phyloP scores from a whole-genome alignment of 345 rosid genomes.

The Garcia nutans region DNA sequence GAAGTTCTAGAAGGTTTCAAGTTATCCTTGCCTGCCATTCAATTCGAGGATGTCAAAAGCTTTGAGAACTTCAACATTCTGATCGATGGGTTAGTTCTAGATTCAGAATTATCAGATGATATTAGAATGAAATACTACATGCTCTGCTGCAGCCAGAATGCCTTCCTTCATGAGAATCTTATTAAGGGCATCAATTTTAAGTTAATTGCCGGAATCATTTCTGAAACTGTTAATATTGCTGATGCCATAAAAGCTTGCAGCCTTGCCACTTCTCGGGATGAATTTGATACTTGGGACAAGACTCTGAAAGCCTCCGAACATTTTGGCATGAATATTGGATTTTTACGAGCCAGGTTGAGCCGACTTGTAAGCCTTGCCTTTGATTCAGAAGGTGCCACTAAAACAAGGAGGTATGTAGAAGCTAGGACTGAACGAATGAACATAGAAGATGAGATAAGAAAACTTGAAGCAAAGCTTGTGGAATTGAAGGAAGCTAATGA shows the following conservation, averaged over 20 bases:
- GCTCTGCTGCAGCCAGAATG: constrained; percentile 57
- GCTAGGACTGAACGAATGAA: constrained; percentile 41
- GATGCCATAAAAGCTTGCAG: constrained; percentile 53
- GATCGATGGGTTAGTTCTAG: constrained; percentile 46
- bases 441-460: constrained; percentile 42
- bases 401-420: constrained; percentile 52
- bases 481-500: constrained; percentile 45
- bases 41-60: constrained; percentile 40
- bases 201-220: constrained; percentile 49
- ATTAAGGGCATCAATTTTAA: constrained; percentile 49
- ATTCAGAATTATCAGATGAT: constrained; percentile 53
- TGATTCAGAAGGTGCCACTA: constrained; percentile 48
- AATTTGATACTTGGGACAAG: constrained; percentile 54
- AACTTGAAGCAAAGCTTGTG: constrained; percentile 46
- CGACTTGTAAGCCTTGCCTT: constrained; percentile 47
- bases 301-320: constrained; percentile 58
- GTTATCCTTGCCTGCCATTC: constrained; percentile 37
- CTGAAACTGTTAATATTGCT: constrained; percentile 59
- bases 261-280: constrained; percentile 46
- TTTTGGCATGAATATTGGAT: constrained; percentile 66
- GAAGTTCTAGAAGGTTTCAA: constrained; percentile 64
- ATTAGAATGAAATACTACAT: constrained; percentile 49
- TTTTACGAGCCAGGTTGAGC: constrained; percentile 46
- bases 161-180: constrained; percentile 58
- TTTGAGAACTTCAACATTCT: constrained; percentile 47